A percentile compares a stretch with the other conserved stretches of the same genome.
Conservation (phyloP, 148 eudicot genomes). For the Limonium bicolor region DNA sequence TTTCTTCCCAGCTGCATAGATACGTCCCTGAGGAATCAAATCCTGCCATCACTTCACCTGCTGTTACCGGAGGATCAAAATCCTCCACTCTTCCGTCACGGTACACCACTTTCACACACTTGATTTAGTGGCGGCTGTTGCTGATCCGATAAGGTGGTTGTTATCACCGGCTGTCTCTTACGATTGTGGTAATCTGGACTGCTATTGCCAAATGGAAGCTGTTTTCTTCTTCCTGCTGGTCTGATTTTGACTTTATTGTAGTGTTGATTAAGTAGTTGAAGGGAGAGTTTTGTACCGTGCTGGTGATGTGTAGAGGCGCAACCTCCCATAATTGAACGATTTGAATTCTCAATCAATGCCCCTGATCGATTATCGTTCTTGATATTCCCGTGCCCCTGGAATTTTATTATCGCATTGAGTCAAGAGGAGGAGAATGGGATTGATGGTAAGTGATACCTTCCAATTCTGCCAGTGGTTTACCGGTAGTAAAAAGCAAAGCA, state of each 20-base stretch:
- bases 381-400: neutral
- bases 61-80: constrained; percentile 1
- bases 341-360: no score
- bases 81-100: constrained; percentile 2
- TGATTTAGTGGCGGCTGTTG: no score
- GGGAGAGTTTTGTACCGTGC: neutral
- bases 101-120: constrained; percentile 1
- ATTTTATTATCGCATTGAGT: neutral
- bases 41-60: neutral
- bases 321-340: constrained; percentile 1
- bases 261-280: neutral
- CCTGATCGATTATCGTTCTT: no score
- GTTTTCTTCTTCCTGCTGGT: neutral
- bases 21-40: neutral
- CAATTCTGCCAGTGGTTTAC: neutral
- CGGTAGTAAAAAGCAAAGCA: neutral
- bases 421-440: neutral
- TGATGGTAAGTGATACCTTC: neutral
- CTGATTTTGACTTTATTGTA: no score
- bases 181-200: neutral
- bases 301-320: neutral
- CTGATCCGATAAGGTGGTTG: no score
- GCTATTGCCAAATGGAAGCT: neutral
- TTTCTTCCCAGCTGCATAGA: constrained; percentile 2
- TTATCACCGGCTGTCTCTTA: no score